Evolutionary conservation across 495 filamentous ascomycete genomes (phyloP).

Genomic region (Penicillium cataractarum): DNA sequence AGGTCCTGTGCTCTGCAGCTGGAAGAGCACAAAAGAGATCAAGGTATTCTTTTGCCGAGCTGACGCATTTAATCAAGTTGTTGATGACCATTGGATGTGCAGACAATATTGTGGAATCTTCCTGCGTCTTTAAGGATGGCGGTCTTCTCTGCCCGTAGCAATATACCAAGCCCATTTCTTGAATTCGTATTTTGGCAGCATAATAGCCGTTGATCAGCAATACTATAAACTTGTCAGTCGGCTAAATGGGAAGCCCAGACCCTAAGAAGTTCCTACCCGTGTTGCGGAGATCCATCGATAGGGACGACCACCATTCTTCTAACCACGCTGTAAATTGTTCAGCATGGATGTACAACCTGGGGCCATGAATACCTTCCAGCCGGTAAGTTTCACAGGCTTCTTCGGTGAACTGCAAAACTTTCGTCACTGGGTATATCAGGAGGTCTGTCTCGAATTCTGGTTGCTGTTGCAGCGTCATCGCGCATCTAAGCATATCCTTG

Average conservation of each 20-base stretch:
- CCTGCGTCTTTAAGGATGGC: slow-evolving; percentile 1
- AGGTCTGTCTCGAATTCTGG: not conserved
- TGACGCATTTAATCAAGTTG: not conserved
- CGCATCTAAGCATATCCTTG: not conserved
- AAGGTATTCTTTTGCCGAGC: not conserved
- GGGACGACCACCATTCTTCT: slow-evolving; percentile 23
- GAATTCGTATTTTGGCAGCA: slow-evolving; percentile 17
- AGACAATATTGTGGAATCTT: not conserved
- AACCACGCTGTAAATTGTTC: slow-evolving; percentile 20
- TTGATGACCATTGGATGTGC: not conserved
- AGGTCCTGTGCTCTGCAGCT: not conserved
- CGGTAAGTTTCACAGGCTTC: not conserved
- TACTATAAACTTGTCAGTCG: not conserved
- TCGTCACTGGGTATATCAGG: not conserved
- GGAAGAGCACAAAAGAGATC: not conserved
- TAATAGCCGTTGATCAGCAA: slow-evolving; percentile 20
- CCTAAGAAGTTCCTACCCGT: slow-evolving; percentile 1
- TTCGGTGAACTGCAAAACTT: not conserved
- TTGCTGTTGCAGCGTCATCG: not conserved
- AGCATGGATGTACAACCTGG: slow-evolving; percentile 17
- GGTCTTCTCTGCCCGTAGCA: slow-evolving; percentile 20
- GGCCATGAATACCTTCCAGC: not conserved
- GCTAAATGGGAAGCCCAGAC: not conserved
- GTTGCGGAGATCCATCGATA: slow-evolving; percentile 17
- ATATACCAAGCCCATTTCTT: slow-evolving; percentile 27